Percentiles rank a stretch among this genome's conserved stretches.
Conservation (phyloP, 176 grass and related monocot species). For the Echinochloa phyllopogon region DNA sequence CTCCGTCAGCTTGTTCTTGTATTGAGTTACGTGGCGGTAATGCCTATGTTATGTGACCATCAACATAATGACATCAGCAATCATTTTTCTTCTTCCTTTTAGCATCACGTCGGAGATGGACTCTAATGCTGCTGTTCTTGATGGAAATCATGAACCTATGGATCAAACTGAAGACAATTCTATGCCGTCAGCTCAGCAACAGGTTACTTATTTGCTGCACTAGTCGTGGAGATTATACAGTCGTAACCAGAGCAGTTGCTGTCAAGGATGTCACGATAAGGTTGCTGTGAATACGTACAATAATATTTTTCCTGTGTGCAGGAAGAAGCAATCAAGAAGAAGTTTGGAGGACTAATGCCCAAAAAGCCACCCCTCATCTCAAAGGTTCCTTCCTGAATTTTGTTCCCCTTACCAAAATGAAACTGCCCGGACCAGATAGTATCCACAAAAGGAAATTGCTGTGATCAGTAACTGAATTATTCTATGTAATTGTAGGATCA, state of each 20-base stretch:
- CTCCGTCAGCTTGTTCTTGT: background rate
- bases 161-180: constrained; percentile 58
- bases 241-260: background rate
- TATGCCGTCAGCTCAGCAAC: constrained; percentile 80
- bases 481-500: constrained; percentile 68
- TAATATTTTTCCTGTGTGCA: constrained; percentile 38
- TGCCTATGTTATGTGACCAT: background rate
- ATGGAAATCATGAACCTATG: constrained; percentile 56
- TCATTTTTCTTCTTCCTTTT: background rate
- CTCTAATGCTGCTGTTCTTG: constrained; percentile 24
- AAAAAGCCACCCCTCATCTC: constrained; percentile 93
- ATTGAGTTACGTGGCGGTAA: background rate
- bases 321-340: constrained; percentile 87
- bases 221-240: constrained; percentile 14
- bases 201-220: constrained; percentile 62
- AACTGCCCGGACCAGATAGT: background rate
- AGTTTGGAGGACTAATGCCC: constrained; percentile 85
- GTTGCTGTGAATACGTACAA: constrained; percentile 17
- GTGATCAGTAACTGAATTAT: constrained; percentile 11
- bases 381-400: constrained; percentile 61
- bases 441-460: constrained; percentile 11
- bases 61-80: background rate
- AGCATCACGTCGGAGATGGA: constrained; percentile 56
- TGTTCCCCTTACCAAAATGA: background rate
- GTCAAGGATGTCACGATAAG: constrained; percentile 11